phyloP scores from a whole-genome alignment of 495 filamentous ascomycete genomes.

The Aspergillus conjunctus region DNA sequence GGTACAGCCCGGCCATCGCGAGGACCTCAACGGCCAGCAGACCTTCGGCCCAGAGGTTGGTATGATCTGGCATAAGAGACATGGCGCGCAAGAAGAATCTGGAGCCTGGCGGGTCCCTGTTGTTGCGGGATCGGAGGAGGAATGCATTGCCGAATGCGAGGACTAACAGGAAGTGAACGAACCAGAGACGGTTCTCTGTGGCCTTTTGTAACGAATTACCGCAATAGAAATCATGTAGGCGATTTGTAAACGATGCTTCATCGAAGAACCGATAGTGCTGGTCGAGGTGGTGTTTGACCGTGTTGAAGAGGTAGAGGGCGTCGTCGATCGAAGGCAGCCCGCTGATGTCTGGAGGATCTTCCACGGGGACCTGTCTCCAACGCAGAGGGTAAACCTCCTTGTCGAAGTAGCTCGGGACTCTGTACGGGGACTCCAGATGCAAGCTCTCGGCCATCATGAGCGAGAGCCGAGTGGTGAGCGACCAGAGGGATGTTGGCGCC shows the following conservation, averaged over 20 bases:
- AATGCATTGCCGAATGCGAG: conserved; percentile 46
- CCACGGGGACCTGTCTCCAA: conserved; percentile 27
- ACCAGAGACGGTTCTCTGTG: conserved; percentile 35
- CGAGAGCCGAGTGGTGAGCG: conserved; percentile 32
- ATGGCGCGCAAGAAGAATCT: conserved; percentile 42
- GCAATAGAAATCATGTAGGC: conserved; percentile 36
- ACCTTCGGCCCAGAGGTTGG: conserved; percentile 30
- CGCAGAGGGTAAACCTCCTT: conserved; percentile 36
- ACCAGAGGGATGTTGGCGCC: conserved; percentile 36
- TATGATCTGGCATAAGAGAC: conserved; percentile 39
- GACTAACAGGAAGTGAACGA: conserved; percentile 41
- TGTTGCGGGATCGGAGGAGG: conserved; percentile 26
- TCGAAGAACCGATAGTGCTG: conserved; percentile 41
- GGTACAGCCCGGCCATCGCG: conserved; percentile 38
- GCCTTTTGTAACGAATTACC: conserved; percentile 23
- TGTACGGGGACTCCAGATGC: conserved; percentile 14
- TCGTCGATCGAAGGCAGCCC: conserved; percentile 39
- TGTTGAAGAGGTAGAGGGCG: conserved; percentile 40
- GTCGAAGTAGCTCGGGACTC: conserved; percentile 25
- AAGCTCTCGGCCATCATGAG: conserved; percentile 37
- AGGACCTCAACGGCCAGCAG: conserved; percentile 38
- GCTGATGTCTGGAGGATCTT: conserved; percentile 29
- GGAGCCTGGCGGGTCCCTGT: conserved; percentile 32
- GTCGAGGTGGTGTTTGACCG: conserved; percentile 40
- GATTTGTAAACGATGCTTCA: conserved; percentile 32